Evolutionary conservation across 805 yeast species (phyloP), one percentile per base, ranked within the genome.

Genomic region (Wickerhamomyces bovis): DNA sequence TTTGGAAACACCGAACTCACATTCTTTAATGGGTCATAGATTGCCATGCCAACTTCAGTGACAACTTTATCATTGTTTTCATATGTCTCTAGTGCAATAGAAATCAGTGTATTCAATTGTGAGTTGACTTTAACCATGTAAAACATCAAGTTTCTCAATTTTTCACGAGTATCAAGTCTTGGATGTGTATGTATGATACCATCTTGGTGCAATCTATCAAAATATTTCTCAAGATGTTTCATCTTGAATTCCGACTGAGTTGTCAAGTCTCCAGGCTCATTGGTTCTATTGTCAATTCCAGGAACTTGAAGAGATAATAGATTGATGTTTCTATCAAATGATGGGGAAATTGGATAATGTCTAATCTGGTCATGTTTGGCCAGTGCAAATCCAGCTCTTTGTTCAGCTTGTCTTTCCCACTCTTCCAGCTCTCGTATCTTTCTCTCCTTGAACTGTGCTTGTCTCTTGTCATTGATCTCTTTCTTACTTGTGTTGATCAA

Each of bases 11-110:
- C 9, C 13, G 51, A 47, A 22, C 42, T 39, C 23, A 28, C 33
- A 28, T 46, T 46, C 16, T 31, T 30, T 62, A 49, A 47, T 53
- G 55, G 57, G 23, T 52, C 54, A 36, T 44, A 54, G 1, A 54
- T 39, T 19, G 55, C 45, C 30, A 54, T 41, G 10, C 57, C 57
- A 30, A 54, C 44, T 35, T 54, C 57, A 1, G 44, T 42, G 31
- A 42, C 36, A 13, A 42, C 13, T 7, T 42, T 42, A 39, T 42
- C 36, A 25, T 42, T 25, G 33, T 21, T 21, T 23, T 42, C 44
- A 35, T 16, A 42, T 12, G 44, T 39, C 13, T 42, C 44, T 6
- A 42, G 30, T 15, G 33, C 44, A 9, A 42, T 16, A 12, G 44
- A 42, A 21, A 42, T 33, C 31, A 42, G 39, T 12, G 44, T 42